A percentile compares a stretch with the other conserved stretches of the same genome.
Evolutionary conservation across 495 filamentous ascomycete genomes (phyloP).

Genomic region (Lichenothelia convexa): DNA sequence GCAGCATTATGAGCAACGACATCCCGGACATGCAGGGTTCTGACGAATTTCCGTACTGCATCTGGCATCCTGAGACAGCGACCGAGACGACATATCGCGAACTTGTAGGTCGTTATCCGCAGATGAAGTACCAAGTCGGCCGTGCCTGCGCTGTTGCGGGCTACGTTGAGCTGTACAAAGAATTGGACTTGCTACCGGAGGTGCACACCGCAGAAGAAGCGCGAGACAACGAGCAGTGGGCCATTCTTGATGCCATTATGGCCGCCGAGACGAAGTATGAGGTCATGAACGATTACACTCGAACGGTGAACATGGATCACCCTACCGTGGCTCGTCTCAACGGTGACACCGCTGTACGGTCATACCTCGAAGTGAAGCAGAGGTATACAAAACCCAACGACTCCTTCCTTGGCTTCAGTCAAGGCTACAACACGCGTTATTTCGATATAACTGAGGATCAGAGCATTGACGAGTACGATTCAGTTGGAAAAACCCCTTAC

Average conservation of each 20-base stretch:
- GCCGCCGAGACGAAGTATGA: slow-evolving; percentile 9
- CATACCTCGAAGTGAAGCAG: slow-evolving; percentile 4
- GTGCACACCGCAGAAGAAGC: slow-evolving; percentile 19
- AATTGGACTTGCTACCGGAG: slow-evolving; percentile 18
- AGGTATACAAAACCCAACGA: neutral
- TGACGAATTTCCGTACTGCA: slow-evolving; percentile 23
- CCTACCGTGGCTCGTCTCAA: slow-evolving; percentile 11
- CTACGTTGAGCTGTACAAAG: slow-evolving; percentile 16
- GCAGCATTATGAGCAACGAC: slow-evolving; percentile 22
- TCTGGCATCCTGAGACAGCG: slow-evolving; percentile 24
- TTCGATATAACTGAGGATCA: slow-evolving; percentile 3
- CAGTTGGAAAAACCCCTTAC: neutral
- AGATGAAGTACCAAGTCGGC: slow-evolving; percentile 15
- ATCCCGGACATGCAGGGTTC: slow-evolving; percentile 19
- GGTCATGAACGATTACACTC: slow-evolving; percentile 18
- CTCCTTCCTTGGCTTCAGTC: neutral
- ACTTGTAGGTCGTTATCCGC: slow-evolving; percentile 3
- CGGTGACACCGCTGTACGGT: slow-evolving; percentile 15
- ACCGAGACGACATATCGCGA: slow-evolving; percentile 19
- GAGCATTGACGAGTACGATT: slow-evolving; percentile 1
- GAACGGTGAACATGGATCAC: slow-evolving; percentile 9
- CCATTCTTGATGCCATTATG: slow-evolving; percentile 16
- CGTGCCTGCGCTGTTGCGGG: slow-evolving; percentile 19
- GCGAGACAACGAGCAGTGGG: slow-evolving; percentile 9
- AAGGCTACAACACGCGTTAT: neutral